Base-by-base conservation (phyloP, 2,329 filamentous ascomycete genomes). In the Fonsecaea nubica region DNA sequence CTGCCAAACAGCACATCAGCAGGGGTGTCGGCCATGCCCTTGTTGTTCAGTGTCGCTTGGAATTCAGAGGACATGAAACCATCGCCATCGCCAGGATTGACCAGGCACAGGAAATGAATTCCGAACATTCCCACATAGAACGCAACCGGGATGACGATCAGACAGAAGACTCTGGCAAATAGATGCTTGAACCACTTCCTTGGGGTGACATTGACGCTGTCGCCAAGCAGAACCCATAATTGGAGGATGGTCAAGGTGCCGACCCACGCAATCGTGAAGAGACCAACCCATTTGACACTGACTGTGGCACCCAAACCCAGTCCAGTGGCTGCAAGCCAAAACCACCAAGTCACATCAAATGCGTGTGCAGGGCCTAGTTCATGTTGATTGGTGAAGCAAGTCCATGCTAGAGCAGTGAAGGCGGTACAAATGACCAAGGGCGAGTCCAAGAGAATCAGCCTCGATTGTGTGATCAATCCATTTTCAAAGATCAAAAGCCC, bases 31-130 rank as follows among this genome's bases (percentile, higher is more conserved):
- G 92, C 90, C 95, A 99, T 99, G 61, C 87, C 89, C 84, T 98
- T 99, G 75, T 89, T 93, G 82, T 98, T 99, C 72, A 99, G 84
- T 1, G 95, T 98, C 36, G 95, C 91, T 82, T 99, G 95, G 84
- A 99, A 99, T 77, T 99, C 95, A 63, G 94, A 97, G 76, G 93
- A 97, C 95, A 99, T 99, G 84, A 99, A 99, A 63, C 95, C 95
- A 79, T 99, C 95, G 62, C 95, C 95, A 60, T 99, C 95, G 67
- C 95, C 95, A 33, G 95, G 95, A 81, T 99, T 99, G 67, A 90
- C 87, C 50, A 99, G 86, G 83, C 92, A 96, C 72, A 93, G 73
- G 80, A 99, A 99, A 83, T 99, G 95, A 74, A 99, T 96, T 61
- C 88, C 93, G 76, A 99, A 99, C 92, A 98, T 97, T 75, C 87